Percentiles rank a stretch among this genome's conserved stretches.
phyloP scores from a whole-genome alignment of 2,329 filamentous ascomycete species.

The Epichloe coenophiala region DNA sequence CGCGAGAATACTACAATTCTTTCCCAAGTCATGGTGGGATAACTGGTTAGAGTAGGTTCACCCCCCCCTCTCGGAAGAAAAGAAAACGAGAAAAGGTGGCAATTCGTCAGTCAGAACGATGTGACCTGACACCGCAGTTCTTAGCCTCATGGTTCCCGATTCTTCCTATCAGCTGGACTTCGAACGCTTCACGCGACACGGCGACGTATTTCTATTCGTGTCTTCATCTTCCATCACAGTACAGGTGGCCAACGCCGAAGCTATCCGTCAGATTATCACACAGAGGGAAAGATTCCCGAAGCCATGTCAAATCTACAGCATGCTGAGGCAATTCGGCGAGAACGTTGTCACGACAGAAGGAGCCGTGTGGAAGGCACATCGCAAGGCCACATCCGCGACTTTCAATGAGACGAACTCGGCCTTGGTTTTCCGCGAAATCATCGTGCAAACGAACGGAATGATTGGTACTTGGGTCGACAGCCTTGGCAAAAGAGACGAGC shows the following conservation, averaged over 20 bases:
- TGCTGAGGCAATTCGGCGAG: conserved; percentile 42
- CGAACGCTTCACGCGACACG: conserved; percentile 42
- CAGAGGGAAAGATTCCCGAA: conserved; percentile 56
- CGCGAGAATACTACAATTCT: conserved; percentile 38
- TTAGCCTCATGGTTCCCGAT: conserved; percentile 42
- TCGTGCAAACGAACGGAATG: conserved; percentile 50
- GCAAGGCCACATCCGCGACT: conserved; percentile 55
- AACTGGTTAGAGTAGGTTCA: conserved; percentile 41
- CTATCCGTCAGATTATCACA: conserved; percentile 50
- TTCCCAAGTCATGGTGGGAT: conserved; percentile 43
- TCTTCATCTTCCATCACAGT: conserved; percentile 40
- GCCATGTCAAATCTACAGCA: conserved; percentile 20
- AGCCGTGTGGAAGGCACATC: conserved; percentile 54
- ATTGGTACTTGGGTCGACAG: conserved; percentile 40
- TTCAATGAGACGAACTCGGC: conserved; percentile 68
- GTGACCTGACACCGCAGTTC: background rate
- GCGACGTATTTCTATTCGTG: conserved; percentile 53
- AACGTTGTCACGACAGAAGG: conserved; percentile 64
- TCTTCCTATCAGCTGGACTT: conserved; percentile 45
- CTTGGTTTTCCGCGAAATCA: conserved; percentile 49
- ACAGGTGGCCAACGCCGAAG: conserved; percentile 49
- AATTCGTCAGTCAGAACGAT: too few relatives aligned
- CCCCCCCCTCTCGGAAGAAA: background rate
- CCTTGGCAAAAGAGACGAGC: conserved; percentile 15
- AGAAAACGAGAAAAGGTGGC: too few relatives aligned